Evolutionary conservation across 208 protist species (phyloP), one percentile per base, ranked within the genome.

Genomic region (Dictyostelium gargantuum): DNA sequence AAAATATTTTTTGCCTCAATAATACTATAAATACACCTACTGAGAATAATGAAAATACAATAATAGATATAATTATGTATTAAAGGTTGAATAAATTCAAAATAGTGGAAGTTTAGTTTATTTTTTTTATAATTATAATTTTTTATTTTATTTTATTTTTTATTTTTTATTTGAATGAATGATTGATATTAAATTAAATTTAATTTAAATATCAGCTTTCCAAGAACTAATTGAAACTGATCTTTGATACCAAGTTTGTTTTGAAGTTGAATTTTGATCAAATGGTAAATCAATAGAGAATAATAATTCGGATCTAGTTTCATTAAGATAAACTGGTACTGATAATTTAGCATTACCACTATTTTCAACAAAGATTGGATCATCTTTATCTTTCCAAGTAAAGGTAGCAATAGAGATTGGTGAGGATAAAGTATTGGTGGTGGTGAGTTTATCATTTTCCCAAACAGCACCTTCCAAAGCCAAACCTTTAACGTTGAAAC

Each of bases 261-360:
- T 89, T 17, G 81, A 46, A 15, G 61, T 73, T n/a, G 63, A 58
- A 5, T 35, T 15, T 85, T 75, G 63, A 32, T 32, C 32, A 56
- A 48, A 89, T 61, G 66, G 82, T 23, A 89, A 42, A 32, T 89
- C 82, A 8, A 92, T 58, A 32, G 86, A 84, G 63, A 92, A 92
- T 8, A 92, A 42, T 32, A 92, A 44, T 76, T 92, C 86, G 4
- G 86, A 29, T 56, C 86, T 40, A 23, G 66, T 73, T 29, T 92
- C 86, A 35, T 92, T 92, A 23, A 92, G 76, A 23, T 92, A 92
- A 2, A 92, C 86, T 56, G 86, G 86, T 29, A 92, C 61, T 2
- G 26, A 84, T 10, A 92, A 29, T 63, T 92, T 75, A 6, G 9
- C 13, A 11, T 19, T 2, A 21, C 11, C 23, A 13, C 74, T 54